Evolutionary conservation across 345 rosid genomes (phyloP), one percentile per base, ranked within the genome.

Genomic region (Lepidium africanum): DNA sequence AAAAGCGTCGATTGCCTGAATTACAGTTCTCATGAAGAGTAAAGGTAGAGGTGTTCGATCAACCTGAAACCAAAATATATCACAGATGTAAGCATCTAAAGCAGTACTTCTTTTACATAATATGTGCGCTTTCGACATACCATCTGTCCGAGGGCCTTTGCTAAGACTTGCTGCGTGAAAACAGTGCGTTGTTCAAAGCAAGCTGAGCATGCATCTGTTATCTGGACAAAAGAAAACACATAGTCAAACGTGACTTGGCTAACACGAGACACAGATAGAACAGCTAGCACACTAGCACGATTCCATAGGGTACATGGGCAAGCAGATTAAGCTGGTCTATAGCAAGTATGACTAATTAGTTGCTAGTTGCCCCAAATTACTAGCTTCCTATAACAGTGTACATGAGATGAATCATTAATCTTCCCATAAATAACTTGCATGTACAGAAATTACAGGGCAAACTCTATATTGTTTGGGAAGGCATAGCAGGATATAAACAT

Each of bases 161-260:
- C 96, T 76, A 91, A 77, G 73, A 93, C 97, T 80, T 93, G 97
- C 76, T 87, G 96, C 11, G 96, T 88, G 79, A 93, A 90, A 69
- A 93, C 98, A 30, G 96, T 93, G 23, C 96, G 94, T 71, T 93
- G 97, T 71, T 93, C 98, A 71, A 93, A 90, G 86, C 98, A 93
- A 70, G 98, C 94, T 13, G 98, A 80, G 73, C 92, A 90, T 63
- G 89, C 97, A 78, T 94, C 96, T 57, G 83, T 94, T 74, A 91
- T 87, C 99, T 94, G 89, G 55, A 72, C 69, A 67, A 75, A 68
- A 63, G 19, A 73, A 58, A 12, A 53, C 74, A 56, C n/a, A 10
- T 2, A 49, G n/a, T 60, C 59, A 65, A 19, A 46, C 17, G 19
- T 58, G 60, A 50, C 61, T 54, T 23, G 35, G 62, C 12, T 33